A percentile compares a stretch with the other conserved stretches of the same genome.
These are phyloP conservation scores for Triticum aestivum DNA, from an alignment of 176 grass and related monocot genomes.

Conservation along the genomic window DNA sequence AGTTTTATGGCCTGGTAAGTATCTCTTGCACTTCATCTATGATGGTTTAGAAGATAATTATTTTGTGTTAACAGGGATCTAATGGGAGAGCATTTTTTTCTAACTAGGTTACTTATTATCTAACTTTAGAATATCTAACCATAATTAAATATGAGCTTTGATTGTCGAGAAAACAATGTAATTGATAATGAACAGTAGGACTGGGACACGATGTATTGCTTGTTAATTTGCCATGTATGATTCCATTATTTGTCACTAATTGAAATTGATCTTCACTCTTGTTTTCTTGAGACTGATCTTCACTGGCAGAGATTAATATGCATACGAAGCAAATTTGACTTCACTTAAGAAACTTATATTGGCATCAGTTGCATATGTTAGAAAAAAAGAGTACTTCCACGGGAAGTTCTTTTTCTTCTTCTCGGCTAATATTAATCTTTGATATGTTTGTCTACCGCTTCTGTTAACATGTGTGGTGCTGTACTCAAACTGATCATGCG, in stretches of 20 bases:
- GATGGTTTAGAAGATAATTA: background rate
- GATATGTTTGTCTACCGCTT: background rate
- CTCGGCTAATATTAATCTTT: background rate
- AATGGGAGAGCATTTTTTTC: background rate
- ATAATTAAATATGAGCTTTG: background rate
- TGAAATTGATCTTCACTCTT: background rate
- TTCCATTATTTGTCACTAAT: background rate
- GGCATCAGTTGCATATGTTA: background rate
- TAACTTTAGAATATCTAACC: background rate
- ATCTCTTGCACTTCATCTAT: background rate
- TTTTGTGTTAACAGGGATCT: background rate
- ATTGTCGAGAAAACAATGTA: background rate
- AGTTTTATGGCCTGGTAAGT: slow-evolving; percentile 4
- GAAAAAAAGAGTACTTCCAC: background rate
- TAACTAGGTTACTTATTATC: background rate
- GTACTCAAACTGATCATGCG: background rate
- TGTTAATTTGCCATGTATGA: background rate
- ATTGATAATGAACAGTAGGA: background rate
- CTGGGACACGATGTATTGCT: background rate
- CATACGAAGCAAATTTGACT: background rate
- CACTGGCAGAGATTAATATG: background rate
- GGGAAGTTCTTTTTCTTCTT: background rate
- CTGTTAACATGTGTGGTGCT: too few relatives aligned
- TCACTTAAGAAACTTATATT: background rate
- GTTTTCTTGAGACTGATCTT: background rate